Conservation (phyloP, 2,329 filamentous ascomycete species). For the Metarhizium sp. region DNA sequence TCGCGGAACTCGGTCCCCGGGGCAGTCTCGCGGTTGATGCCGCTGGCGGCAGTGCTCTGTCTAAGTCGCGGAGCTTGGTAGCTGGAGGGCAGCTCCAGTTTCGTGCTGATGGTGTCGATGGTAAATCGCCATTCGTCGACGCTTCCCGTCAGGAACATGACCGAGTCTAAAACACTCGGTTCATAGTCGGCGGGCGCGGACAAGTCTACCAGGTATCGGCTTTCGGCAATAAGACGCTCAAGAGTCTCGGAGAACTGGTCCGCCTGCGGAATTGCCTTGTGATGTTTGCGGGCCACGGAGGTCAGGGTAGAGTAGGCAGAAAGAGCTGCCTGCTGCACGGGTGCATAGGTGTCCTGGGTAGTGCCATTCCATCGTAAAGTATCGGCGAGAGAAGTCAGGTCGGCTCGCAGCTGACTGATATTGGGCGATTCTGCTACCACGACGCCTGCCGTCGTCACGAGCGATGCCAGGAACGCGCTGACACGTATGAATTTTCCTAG, state of each 20-base stretch:
- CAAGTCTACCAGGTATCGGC: neutral
- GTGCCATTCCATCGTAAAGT: neutral
- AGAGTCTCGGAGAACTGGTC: neutral
- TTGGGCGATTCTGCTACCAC: too few species aligned
- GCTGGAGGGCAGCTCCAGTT: neutral
- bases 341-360: neutral
- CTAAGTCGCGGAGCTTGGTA: neutral
- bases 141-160: slow-evolving; percentile 2
- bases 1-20: slow-evolving; percentile 6
- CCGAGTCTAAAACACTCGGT: neutral
- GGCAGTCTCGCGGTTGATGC: neutral
- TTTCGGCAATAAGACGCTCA: slow-evolving; percentile 3
- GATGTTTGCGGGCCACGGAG: neutral
- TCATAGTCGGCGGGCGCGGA: slow-evolving; percentile 1
- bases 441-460: too few species aligned
- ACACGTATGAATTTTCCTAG: too few species aligned
- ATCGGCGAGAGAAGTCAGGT: too few species aligned
- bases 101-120: slow-evolving; percentile 2
- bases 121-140: slow-evolving; percentile 7
- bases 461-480: too few species aligned
- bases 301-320: neutral
- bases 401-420: too few species aligned
- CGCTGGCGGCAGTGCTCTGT: neutral
- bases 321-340: neutral
- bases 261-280: neutral